Percentiles rank a stretch among this genome's conserved stretches.
phyloP scores from a whole-genome alignment of 495 filamentous ascomycete species.

The Xanthoparmelia taractica region DNA sequence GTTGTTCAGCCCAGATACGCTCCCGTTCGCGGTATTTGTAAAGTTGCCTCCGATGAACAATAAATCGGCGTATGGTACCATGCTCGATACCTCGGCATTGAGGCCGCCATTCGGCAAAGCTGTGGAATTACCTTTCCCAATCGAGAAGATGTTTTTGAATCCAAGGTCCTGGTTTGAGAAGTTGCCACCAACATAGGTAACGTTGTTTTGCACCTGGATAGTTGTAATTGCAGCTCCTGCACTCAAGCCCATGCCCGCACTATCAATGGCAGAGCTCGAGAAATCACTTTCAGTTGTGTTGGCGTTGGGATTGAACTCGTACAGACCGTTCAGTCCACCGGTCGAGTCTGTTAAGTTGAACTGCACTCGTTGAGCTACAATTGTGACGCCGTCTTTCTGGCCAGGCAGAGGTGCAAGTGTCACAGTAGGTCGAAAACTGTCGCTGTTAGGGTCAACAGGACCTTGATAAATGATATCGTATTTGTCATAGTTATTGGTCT shows the following conservation, averaged over 20 bases:
- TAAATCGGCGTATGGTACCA: constrained; percentile 53
- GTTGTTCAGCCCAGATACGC: constrained; percentile 54
- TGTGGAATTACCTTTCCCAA: constrained; percentile 56
- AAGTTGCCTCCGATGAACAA: constrained; percentile 87
- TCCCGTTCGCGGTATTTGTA: constrained; percentile 59
- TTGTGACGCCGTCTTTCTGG: constrained; percentile 56
- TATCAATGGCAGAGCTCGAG: constrained; percentile 61
- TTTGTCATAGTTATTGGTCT: constrained; percentile 92
- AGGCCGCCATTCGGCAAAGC: constrained; percentile 64
- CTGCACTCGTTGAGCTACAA: constrained; percentile 79
- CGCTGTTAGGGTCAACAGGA: constrained; percentile 65
- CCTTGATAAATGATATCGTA: constrained; percentile 86
- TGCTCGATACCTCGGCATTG: constrained; percentile 67
- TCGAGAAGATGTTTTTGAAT: constrained; percentile 66
- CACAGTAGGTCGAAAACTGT: constrained; percentile 70
- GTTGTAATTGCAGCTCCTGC: constrained; percentile 56
- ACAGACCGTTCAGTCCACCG: constrained; percentile 78
- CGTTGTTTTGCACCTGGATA: constrained; percentile 49
- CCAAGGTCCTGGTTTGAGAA: constrained; percentile 53
- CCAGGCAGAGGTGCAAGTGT: constrained; percentile 63
- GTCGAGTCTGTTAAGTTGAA: constrained; percentile 65
- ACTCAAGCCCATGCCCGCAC: constrained; percentile 60
- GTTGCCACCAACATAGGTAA: constrained; percentile 74
- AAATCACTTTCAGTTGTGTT: constrained; percentile 55
- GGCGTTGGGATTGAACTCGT: constrained; percentile 71